phyloP scores from a whole-genome alignment of 176 grass and related monocot species.

The Oryza rufipogon region DNA sequence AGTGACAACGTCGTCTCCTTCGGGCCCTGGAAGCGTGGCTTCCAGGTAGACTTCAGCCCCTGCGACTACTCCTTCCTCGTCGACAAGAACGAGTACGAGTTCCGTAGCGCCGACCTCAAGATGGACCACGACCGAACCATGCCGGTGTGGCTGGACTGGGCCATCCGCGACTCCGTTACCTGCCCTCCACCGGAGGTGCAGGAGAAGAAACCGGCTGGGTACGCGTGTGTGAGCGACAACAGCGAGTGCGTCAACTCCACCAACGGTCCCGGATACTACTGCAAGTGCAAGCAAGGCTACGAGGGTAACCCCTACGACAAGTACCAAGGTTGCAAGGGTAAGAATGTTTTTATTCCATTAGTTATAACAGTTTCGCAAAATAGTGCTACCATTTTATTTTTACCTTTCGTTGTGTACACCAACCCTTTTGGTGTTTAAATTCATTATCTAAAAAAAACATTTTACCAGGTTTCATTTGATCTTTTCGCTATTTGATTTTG shows the following conservation, averaged over 20 bases:
- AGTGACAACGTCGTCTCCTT: not conserved
- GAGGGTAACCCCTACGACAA: constrained; percentile 34
- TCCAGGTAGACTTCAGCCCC: not conserved
- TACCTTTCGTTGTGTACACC: too few species aligned
- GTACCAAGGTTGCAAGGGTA: constrained; percentile 17
- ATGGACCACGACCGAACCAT: not conserved
- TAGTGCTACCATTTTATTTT: too few species aligned
- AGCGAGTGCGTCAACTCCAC: not conserved
- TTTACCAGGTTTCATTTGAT: too few species aligned
- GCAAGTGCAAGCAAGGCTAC: constrained; percentile 23
- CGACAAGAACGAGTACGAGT: not conserved
- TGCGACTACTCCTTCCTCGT: constrained; percentile 14
- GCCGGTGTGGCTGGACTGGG: too few species aligned
- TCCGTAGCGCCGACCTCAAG: not conserved
- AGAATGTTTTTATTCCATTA: too few species aligned
- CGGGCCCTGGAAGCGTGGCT: not conserved
- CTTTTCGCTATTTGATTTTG: too few species aligned
- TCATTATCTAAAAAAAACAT: too few species aligned
- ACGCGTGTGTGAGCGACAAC: not conserved
- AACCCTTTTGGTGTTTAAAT: too few species aligned
- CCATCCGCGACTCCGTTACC: too few species aligned
- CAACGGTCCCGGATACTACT: constrained; percentile 24
- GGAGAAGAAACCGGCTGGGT: not conserved
- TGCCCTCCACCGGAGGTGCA: too few species aligned
- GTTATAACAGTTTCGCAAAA: too few species aligned